Base-by-base conservation (phyloP, 257 asterid genomes). In the Penstemon eatonii region DNA sequence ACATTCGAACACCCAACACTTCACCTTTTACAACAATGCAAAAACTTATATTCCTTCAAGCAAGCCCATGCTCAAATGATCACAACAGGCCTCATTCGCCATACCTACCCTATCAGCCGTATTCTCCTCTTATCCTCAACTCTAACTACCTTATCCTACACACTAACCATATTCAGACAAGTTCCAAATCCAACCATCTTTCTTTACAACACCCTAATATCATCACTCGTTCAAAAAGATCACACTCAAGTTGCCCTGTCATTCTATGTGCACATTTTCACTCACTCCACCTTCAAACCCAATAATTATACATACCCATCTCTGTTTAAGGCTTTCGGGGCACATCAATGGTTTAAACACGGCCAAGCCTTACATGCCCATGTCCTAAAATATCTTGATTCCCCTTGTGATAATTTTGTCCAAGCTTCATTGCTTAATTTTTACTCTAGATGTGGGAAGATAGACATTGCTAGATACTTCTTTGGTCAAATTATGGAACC, bases 241-340 rank as follows among this genome's bases (percentile, higher is more conserved):
- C 84, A 78, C 25, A 36, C 69, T 40, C 67, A 68, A 45, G 69
- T 57, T 37, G 90, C 89, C 3, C 65, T 88, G 18, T 79, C 84
- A 39, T 75, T 84, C 11, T 90, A 88, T 67, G 8, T 66, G 5
- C 69, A 47, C 39, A 79, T 83, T 74, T 73, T 85, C 4, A 8
- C 58, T 33, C 62, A 63, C 3, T 75, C 79, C 10, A 9, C 57
- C 40, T 58, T 82, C 52, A 73, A 61, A 66, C 96, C 96, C 11
- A 91, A 91, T 70, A 75, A 72, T 70, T 86, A 78, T 59, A 91
- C 96, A 0, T 91, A 74, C 71, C 95, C 95, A 0, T 89, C 97
- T 66, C 81, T 91, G 39, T 86, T 91, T 75, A 88, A 86, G 87
- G 88, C 85, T 42, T 81, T 90, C 46, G 79, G 85, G 51, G 62